phyloP scores from a whole-genome alignment of 2,329 filamentous ascomycete genomes.

The Daldinia sp. region DNA sequence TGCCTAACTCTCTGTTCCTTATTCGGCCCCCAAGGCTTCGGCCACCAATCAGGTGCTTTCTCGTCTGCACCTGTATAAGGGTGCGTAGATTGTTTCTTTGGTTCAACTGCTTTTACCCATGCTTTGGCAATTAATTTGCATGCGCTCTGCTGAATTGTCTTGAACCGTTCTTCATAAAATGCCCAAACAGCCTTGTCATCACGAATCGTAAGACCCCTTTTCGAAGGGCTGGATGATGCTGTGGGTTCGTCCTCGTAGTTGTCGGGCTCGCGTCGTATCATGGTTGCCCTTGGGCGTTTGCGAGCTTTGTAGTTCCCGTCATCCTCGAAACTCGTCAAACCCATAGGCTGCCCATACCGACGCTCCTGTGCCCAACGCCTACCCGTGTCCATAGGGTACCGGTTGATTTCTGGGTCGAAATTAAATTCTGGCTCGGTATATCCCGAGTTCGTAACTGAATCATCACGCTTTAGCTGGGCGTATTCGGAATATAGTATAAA shows the following conservation, averaged over 20 bases:
- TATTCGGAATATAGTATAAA: not conserved
- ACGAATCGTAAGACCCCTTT: constrained; percentile 63
- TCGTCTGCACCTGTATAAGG: constrained; percentile 76
- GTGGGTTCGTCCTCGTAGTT: constrained; percentile 57
- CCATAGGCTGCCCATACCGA: constrained; percentile 35
- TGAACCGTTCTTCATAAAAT: constrained; percentile 72
- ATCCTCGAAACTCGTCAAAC: constrained; percentile 47
- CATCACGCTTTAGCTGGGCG: constrained; percentile 20
- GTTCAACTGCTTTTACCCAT: constrained; percentile 80
- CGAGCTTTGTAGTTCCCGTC: constrained; percentile 51
- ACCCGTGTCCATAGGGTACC: constrained; percentile 25
- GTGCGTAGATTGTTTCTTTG: constrained; percentile 80
- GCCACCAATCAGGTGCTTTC: constrained; percentile 76
- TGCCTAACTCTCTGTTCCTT: constrained; percentile 70
- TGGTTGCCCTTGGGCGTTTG: constrained; percentile 53
- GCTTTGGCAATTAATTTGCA: constrained; percentile 80
- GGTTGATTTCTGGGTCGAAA: constrained; percentile 36
- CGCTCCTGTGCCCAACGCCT: constrained; percentile 37
- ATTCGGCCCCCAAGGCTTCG: constrained; percentile 64
- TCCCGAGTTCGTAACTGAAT: constrained; percentile 30
- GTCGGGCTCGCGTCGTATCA: constrained; percentile 54
- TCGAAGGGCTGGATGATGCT: constrained; percentile 55
- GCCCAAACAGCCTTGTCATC: constrained; percentile 66
- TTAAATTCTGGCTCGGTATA: constrained; percentile 38
- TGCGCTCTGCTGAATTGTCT: constrained; percentile 75